Evolutionary conservation across 768 basidiomycete genomes (phyloP), one percentile per base, ranked within the genome.

Genomic region (Amanita muscaria): DNA sequence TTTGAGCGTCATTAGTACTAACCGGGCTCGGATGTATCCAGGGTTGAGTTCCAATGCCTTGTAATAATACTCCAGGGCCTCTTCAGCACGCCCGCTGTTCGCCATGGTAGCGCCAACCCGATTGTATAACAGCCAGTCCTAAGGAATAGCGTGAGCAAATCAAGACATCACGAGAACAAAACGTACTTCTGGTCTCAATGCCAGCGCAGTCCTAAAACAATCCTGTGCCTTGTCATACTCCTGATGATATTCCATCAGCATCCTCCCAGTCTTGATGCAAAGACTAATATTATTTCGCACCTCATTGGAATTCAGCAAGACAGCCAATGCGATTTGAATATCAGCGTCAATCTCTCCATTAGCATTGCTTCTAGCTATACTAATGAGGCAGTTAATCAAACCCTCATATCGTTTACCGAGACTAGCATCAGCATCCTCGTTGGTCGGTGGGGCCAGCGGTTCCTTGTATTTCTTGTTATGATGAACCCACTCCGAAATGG

Each of bases 41-140:
- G 93, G 90, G 56, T 93, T 88, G 46, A 93, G 68, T 54, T 88
- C 84, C 24, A 96, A 71, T 2, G 93, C 93, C 24, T 73, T 77
- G 56, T 79, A 75, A 63, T 97, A 97, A 59, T 89, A 94, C 47
- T 82, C 69, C 2, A 92, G 68, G n/a, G 93, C 93, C 42, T 88
- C 78, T 27, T 75, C 77, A 10, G 90, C 74, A 43, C 68, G 69
- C 18, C 91, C 82, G 55, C 79, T 88, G 62, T 96, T 97, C 19
- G 93, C 93, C 66, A 92, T 80, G 4, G 90, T 93, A 12, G 93
- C 93, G 11, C 93, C 93, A 32, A 94, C 85, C 12, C 93, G 79
- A 57, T 97, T 97, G 64, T 88, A 94, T 47, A 97, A 64, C 30
- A 88, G 66, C 83, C 87, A 94, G 58, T 97, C 92, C 88, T 93